Conservation (phyloP, 257 asterid genomes). For the Nicotiana knightiana region DNA sequence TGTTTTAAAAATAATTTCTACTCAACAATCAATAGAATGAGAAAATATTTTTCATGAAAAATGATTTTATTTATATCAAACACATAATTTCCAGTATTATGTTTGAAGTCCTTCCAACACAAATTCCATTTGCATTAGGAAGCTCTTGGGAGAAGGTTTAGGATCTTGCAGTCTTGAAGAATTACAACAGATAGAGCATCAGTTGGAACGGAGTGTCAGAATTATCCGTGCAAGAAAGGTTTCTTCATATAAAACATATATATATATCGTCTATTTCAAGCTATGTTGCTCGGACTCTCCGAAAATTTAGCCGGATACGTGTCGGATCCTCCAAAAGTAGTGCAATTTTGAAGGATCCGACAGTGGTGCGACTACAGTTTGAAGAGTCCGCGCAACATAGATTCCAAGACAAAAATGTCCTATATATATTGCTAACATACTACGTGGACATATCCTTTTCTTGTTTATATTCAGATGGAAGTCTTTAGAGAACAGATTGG, state of each 20-base stretch:
- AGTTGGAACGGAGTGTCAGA: conserved; percentile 61
- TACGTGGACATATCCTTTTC: not conserved
- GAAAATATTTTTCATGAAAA: not conserved
- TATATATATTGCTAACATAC: no score
- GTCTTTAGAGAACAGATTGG: conserved; percentile 64
- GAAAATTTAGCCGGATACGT: no score
- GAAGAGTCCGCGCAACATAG: no score
- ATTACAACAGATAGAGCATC: conserved; percentile 67
- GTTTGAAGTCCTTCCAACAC: not conserved
- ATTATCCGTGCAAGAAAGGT: conserved; percentile 77
- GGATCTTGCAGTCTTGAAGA: conserved; percentile 60
- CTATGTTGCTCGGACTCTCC: no score
- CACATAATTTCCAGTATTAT: not conserved
- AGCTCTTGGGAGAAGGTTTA: conserved; percentile 71
- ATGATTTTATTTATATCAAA: not conserved
- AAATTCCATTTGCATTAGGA: conserved; percentile 34
- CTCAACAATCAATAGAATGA: not conserved
- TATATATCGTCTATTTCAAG: no score
- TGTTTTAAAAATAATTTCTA: not conserved
- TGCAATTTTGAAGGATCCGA: no score
- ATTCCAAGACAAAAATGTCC: no score
- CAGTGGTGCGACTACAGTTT: no score
- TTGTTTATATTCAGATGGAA: conserved; percentile 48
- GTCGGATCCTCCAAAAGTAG: no score
- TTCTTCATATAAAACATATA: not conserved